These are phyloP conservation scores for Trichosporon inkin DNA, from an alignment of 1,284 basidiomycete species.

Conservation along the genomic window DNA sequence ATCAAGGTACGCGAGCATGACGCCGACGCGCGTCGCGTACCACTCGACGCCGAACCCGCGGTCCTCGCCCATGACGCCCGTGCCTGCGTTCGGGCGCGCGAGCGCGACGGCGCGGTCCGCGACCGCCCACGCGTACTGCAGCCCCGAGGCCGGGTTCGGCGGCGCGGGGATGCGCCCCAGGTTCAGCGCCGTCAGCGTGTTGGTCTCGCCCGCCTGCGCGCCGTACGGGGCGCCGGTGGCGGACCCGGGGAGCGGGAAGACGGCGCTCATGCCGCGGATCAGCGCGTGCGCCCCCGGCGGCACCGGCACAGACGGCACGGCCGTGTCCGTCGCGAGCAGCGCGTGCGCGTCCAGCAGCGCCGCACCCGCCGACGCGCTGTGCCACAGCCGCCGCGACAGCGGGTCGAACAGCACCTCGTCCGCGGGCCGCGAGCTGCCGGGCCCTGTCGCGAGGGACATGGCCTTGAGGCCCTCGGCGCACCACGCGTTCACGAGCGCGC, in stretches of 20 bases:
- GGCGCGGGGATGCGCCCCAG: slow-evolving; percentile 1
- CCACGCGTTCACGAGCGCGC: slow-evolving; percentile 37
- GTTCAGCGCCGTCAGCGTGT: slow-evolving; percentile 2
- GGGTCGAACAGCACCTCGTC: slow-evolving; percentile 7
- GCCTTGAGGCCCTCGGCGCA: slow-evolving; percentile 27
- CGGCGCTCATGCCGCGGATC: slow-evolving; percentile 21
- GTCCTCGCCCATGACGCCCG: slow-evolving; percentile 40
- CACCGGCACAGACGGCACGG: slow-evolving; percentile 30
- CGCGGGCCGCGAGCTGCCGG: background rate
- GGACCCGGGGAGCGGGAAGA: slow-evolving; percentile 28
- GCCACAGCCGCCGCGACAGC: slow-evolving; percentile 22
- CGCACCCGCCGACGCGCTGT: background rate
- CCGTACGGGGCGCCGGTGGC: background rate
- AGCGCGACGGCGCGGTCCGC: slow-evolving; percentile 34
- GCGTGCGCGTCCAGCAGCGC: slow-evolving; percentile 24
- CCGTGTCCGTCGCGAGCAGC: slow-evolving; percentile 30
- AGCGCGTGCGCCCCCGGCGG: slow-evolving; percentile 17
- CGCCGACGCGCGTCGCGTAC: slow-evolving; percentile 35
- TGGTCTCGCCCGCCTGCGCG: background rate
- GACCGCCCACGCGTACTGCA: slow-evolving; percentile 42
- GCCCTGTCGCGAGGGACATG: slow-evolving; percentile 17
- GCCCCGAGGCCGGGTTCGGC: slow-evolving; percentile 33
- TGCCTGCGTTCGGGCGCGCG: slow-evolving; percentile 17
- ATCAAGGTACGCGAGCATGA: slow-evolving; percentile 37
- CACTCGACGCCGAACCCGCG: slow-evolving; percentile 43